These are phyloP conservation scores for Alternaria sp. DNA, from an alignment of 2,329 filamentous ascomycete species.

Conservation along the genomic window DNA sequence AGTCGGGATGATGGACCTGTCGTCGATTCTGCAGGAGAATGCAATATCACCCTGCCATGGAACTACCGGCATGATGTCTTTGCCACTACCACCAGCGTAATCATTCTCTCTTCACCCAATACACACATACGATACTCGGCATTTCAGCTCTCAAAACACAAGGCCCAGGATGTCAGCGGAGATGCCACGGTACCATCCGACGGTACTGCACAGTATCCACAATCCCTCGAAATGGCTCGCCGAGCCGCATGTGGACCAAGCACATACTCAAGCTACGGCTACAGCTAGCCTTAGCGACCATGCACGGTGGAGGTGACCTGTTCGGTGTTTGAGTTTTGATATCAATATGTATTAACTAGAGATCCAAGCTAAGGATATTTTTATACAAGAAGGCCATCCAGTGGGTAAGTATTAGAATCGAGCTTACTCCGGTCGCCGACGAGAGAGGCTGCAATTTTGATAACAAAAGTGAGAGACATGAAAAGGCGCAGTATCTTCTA, in stretches of 20 bases:
- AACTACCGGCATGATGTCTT: not conserved
- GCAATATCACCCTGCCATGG: not conserved
- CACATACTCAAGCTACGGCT: not conserved
- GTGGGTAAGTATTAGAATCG: constrained; percentile 6
- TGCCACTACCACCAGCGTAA: not conserved
- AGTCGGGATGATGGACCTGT: not conserved
- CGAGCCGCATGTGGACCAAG: constrained; percentile 1
- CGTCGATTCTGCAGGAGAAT: not conserved
- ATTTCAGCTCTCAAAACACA: not conserved
- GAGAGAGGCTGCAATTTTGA: constrained; percentile 1
- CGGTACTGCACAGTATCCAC: not conserved
- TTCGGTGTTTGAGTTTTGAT: not conserved
- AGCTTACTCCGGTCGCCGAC: constrained; percentile 7
- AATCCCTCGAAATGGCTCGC: not conserved
- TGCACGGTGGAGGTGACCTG: not conserved
- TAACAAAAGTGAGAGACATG: not conserved
- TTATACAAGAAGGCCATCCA: constrained; percentile 6
- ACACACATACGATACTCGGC: not conserved
- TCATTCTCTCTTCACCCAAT: not conserved
- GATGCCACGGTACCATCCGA: constrained; percentile 1
- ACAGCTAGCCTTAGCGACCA: not conserved
- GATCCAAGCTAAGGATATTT: not conserved
- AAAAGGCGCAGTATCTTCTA: not conserved
- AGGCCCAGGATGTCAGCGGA: not conserved
- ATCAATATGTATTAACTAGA: constrained; percentile 5